Conservation (phyloP, 2,329 filamentous ascomycete genomes). For the Intubia oerlemansii region DNA sequence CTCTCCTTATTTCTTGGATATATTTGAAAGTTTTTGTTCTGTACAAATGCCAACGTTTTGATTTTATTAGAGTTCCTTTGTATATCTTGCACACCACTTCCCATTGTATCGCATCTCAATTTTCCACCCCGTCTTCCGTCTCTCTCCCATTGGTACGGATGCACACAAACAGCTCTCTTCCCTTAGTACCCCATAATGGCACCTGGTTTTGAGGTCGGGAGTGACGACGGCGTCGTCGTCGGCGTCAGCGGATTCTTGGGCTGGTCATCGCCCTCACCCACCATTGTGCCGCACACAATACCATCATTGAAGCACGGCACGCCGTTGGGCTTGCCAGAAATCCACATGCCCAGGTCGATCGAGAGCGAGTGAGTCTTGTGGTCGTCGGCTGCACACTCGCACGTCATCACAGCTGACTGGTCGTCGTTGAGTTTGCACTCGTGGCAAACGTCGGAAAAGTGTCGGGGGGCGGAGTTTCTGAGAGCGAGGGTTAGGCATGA, state of each 20-base stretch:
- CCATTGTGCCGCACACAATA: conserved; percentile 1
- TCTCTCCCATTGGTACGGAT: too few species aligned
- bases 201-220: background rate
- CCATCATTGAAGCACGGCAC: conserved; percentile 5
- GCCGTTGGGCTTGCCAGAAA: conserved; percentile 2
- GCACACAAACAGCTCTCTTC: too few species aligned
- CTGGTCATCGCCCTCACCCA: too few species aligned
- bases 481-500: too few species aligned
- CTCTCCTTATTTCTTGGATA: too few species aligned
- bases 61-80: too few species aligned
- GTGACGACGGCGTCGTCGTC: background rate
- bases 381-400: conserved; percentile 4
- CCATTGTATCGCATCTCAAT: background rate
- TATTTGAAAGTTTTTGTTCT: too few species aligned
- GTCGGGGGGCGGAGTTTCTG: conserved; percentile 1
- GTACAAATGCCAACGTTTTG: too few species aligned
- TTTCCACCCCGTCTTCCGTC: too few species aligned
- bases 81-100: background rate
- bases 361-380: background rate
- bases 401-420: conserved; percentile 2
- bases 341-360: conserved; percentile 3
- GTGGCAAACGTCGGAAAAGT: conserved; percentile 4
- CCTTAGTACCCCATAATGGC: background rate
- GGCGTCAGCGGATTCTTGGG: too few species aligned
- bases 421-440: background rate